Base-by-base conservation (phyloP, 805 yeast genomes). In the Ogataea siamensis region DNA sequence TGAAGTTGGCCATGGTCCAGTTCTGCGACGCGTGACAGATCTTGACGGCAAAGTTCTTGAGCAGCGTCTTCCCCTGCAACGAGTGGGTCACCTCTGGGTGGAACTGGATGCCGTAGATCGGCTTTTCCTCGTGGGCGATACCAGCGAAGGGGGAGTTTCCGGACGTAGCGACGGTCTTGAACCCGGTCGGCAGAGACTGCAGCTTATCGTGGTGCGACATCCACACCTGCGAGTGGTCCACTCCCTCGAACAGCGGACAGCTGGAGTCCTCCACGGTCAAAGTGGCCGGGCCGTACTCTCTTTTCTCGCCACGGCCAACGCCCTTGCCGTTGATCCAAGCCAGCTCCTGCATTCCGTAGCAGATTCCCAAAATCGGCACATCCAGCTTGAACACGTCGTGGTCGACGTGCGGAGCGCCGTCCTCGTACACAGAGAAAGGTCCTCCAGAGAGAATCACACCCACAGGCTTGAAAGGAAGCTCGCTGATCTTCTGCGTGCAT, bases 71-170 rank as follows among this genome's bases (percentile, higher is more conserved):
- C 65, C 99, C 99, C 67, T 85, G 83, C 49, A 79, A 76, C 41
- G 98, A 87, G 68, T 93, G 99, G 25, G 97, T 87, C 45, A 93
- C 99, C 72, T 93, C 99, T 34, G 99, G 99, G 69, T 93, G 99
- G 80, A 93, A 93, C 72, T 93, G 99, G 57, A 93, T 85, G 66
- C 99, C 99, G 66, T 72, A 93, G 56, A 93, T 88, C 45, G 70
- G 67, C 59, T 84, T 78, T 38, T 71, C 60, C 58, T 74, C 78
- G 66, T 87, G 81, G 40, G 88, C 79, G 64, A 93, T 83, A 62
- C 95, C 98, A 55, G 96, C 95, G 68, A 59, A 93, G 42, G 98
- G 99, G 28, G 98, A 93, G 76, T 93, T 93, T 53, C 75, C 87
- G 39, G 96, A 83, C 28, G 87, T 80, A 39, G 97, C 99, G 45